These are phyloP conservation scores for Aspergillus sp. DNA, from an alignment of 2,329 filamentous ascomycete species.

Conservation along the genomic window DNA sequence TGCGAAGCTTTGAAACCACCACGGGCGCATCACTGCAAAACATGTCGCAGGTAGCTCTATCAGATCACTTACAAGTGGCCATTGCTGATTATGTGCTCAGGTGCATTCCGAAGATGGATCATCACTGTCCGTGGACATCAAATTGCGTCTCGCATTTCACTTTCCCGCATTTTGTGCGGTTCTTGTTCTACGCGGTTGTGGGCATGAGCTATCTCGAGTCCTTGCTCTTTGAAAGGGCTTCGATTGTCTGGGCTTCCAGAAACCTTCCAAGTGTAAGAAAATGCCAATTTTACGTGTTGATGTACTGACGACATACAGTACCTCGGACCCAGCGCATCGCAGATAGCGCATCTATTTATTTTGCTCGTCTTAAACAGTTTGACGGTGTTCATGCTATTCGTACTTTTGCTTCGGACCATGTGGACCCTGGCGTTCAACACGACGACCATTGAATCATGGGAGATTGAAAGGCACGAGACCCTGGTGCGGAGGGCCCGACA, in stretches of 20 bases:
- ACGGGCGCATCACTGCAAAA: slow-evolving; percentile 64
- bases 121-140: slow-evolving; percentile 66
- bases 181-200: slow-evolving; percentile 59
- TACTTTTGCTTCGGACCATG: slow-evolving; percentile 55
- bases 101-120: slow-evolving; percentile 66
- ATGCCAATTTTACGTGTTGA: not conserved
- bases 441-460: slow-evolving; percentile 66
- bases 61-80: too few relatives aligned
- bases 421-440: slow-evolving; percentile 59
- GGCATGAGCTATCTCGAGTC: slow-evolving; percentile 58
- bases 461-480: slow-evolving; percentile 50
- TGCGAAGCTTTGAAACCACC: slow-evolving; percentile 63
- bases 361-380: slow-evolving; percentile 56
- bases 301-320: slow-evolving; percentile 44
- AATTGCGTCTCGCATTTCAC: slow-evolving; percentile 67
- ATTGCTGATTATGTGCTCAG: slow-evolving; percentile 29
- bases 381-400: slow-evolving; percentile 54
- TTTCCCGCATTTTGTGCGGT: slow-evolving; percentile 65
- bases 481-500: slow-evolving; percentile 46
- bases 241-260: slow-evolving; percentile 56
- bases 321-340: slow-evolving; percentile 54
- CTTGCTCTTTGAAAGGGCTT: slow-evolving; percentile 52
- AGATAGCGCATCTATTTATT: slow-evolving; percentile 57
- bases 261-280: slow-evolving; percentile 56
- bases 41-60: slow-evolving; percentile 54